Conservation (phyloP, 106 monocot species). For the Ottelia alismoides region DNA sequence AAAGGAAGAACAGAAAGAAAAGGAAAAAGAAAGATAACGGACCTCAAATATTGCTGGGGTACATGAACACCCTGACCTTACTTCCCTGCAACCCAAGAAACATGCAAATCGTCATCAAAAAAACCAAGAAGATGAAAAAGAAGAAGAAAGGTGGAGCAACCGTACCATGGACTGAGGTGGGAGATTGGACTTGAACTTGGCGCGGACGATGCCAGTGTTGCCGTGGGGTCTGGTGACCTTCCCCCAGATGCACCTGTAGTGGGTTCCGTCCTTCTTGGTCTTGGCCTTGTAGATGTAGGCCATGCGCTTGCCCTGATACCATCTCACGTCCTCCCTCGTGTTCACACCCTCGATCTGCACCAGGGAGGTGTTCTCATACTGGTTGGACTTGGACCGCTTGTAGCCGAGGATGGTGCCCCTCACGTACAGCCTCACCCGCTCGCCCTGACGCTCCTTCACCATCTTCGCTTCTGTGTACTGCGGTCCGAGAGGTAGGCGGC, state of each 20-base stretch:
- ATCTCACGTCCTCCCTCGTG: slow-evolving; percentile 62
- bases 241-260: slow-evolving; percentile 57
- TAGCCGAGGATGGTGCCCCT: slow-evolving; percentile 81
- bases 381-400: slow-evolving; percentile 78
- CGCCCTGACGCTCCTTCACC: slow-evolving; percentile 49
- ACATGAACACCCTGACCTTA: too few species aligned
- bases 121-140: too few species aligned
- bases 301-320: slow-evolving; percentile 57
- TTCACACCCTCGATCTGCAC: slow-evolving; percentile 75
- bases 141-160: too few species aligned
- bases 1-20: too few species aligned
- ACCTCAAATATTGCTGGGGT: too few species aligned
- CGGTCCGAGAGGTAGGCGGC: not conserved
- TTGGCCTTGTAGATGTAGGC: slow-evolving; percentile 90
- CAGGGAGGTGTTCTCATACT: slow-evolving; percentile 73
- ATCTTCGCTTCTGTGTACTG: slow-evolving; percentile 4
- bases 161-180: slow-evolving; percentile 84
- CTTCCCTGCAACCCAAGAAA: too few species aligned
- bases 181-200: slow-evolving; percentile 84
- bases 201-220: slow-evolving; percentile 66
- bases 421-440: slow-evolving; percentile 64
- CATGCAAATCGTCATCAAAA: too few species aligned
- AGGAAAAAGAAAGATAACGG: too few species aligned
- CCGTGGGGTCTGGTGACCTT: slow-evolving; percentile 73
- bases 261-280: slow-evolving; percentile 50